Base-by-base conservation (phyloP, 2,329 filamentous ascomycete genomes). In the Xylariaceae sp. region DNA sequence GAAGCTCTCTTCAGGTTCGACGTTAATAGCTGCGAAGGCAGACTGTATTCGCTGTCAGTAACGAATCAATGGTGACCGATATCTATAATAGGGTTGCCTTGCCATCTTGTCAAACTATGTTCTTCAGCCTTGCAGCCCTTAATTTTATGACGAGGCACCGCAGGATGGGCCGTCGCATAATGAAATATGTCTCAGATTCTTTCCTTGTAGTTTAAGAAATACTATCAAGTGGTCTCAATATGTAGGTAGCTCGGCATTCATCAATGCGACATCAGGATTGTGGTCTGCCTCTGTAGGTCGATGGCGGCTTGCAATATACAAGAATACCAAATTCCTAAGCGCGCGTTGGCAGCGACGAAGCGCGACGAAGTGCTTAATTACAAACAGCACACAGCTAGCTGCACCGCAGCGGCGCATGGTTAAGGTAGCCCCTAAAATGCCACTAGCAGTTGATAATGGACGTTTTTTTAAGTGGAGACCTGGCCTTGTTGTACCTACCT, bases 1-100 rank as follows among this genome's bases (percentile, higher is more conserved):
- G 63, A 89, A 80, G 56, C 91, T 91, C 70, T 96, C 91, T 76
- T 97, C 95, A 8, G 91, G 90, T 75, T 97, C 93, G 76, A 98
- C 86, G 73, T 99, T 99, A 74, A 97, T 87, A 50, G 94, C 91
- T 69, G 89, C 87, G 78, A 96, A 98, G 67, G 86, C 82, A 65
- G 84, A 81, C 84, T 86, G 59, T 21, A n/a, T 33, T 16, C 17
- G n/a, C 37, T 14, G 12, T 61, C 21, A 62, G 60, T 21, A 24
- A 40, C 11, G 17, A 11, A 28, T 19, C 16, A 16, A 24, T 17
- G 3, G 17, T 8, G 21, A 40, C 14, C 16, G 6, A 11, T 3
- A 11, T 9, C 24, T 9, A 31, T 31, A 9, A 23, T 14, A 23
- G 16, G 55, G 28, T 31, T 9, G 51, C 8, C 57, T 57, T 60